These are phyloP conservation scores for Kluyveromyces sp. DNA, from an alignment of 1,139 yeast species.

Conservation along the genomic window DNA sequence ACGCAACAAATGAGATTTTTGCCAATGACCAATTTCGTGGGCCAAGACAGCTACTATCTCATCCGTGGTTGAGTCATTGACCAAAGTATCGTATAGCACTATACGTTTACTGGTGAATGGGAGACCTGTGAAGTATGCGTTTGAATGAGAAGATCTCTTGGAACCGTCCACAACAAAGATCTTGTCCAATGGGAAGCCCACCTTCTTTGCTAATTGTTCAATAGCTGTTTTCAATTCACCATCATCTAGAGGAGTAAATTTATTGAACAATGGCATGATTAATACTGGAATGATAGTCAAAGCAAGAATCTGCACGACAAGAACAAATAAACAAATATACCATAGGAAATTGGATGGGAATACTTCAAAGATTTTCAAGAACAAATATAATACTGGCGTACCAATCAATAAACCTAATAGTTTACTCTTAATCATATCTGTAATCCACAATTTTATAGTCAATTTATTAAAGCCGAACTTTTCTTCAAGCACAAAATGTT, in stretches of 20 bases:
- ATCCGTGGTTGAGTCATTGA: constrained; percentile 63
- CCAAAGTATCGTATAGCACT: constrained; percentile 84
- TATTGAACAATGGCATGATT: constrained; percentile 89
- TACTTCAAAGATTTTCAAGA: constrained; percentile 71
- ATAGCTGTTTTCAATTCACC: constrained; percentile 81
- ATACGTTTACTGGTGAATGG: constrained; percentile 91
- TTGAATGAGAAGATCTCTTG: constrained; percentile 89
- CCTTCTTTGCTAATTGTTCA: constrained; percentile 65
- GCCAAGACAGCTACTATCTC: constrained; percentile 93
- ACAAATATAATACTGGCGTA: constrained; percentile 63
- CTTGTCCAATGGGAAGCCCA: constrained; percentile 78
- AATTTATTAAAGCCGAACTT: constrained; percentile 87
- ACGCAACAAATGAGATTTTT: constrained; percentile 72
- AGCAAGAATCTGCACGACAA: constrained; percentile 62
- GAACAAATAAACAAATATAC: constrained; percentile 66
- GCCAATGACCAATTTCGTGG: constrained; percentile 98
- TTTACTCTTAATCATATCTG: constrained; percentile 60
- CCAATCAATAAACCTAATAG: constrained; percentile 52
- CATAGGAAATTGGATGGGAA: constrained; percentile 76
- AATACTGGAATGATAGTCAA: constrained; percentile 72
- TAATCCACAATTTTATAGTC: constrained; percentile 61
- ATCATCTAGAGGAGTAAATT: constrained; percentile 79
- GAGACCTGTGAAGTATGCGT: constrained; percentile 90
- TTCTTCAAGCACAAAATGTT: constrained; percentile 84
- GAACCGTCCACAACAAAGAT: constrained; percentile 91